These are phyloP conservation scores for Furcasterigmium sp. DNA, from an alignment of 2,329 filamentous ascomycete species.

Conservation along the genomic window DNA sequence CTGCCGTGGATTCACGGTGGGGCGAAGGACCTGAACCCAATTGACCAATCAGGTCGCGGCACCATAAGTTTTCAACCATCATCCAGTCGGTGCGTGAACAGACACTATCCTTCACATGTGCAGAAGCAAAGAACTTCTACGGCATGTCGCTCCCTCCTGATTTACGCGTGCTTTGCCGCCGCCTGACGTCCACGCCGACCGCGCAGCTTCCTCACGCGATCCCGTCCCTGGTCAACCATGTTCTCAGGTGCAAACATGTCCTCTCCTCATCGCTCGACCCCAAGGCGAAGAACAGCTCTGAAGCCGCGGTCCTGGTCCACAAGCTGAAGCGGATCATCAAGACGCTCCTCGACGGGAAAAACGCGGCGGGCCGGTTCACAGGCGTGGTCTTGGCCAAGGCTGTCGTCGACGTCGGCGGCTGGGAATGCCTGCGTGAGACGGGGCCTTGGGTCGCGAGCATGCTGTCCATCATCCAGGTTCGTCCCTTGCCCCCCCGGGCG, in stretches of 20 bases:
- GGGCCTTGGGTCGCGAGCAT: conserved; percentile 75
- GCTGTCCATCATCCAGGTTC: conserved; percentile 67
- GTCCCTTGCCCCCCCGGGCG: conserved; percentile 6
- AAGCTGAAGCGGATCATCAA: conserved; percentile 76
- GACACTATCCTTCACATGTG: too few species aligned
- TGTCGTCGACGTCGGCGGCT: conserved; percentile 75
- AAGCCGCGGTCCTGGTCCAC: conserved; percentile 67
- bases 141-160: conserved; percentile 44
- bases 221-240: conserved; percentile 60
- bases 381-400: conserved; percentile 77
- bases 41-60: not conserved
- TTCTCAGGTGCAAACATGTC: conserved; percentile 51
- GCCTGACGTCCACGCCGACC: conserved; percentile 66
- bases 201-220: conserved; percentile 69
- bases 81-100: too few species aligned
- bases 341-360: conserved; percentile 73
- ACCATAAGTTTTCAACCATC: not conserved
- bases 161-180: conserved; percentile 60
- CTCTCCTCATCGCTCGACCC: conserved; percentile 60
- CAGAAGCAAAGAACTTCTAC: too few species aligned
- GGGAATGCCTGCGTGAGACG: conserved; percentile 70
- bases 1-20: too few species aligned
- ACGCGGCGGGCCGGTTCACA: conserved; percentile 67
- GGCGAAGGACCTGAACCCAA: not conserved
- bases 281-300: conserved; percentile 54